phyloP scores from a whole-genome alignment of 208 protist species.

The Trypanosoma boissoni region DNA sequence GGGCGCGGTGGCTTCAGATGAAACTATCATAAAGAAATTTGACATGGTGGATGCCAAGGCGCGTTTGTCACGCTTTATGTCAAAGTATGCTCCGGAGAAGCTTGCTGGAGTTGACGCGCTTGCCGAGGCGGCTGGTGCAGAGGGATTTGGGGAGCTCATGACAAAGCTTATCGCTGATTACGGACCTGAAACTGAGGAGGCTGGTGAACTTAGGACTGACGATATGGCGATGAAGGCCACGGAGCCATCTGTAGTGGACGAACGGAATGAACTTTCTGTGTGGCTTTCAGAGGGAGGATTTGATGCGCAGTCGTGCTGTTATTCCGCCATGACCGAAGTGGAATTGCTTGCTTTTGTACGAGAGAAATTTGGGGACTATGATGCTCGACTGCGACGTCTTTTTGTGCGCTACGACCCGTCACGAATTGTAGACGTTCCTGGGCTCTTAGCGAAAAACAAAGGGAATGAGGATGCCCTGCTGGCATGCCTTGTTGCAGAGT shows the following conservation, averaged over 20 bases:
- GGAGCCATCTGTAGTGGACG: not conserved
- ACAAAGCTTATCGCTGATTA: conserved; percentile 11
- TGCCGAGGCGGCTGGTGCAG: conserved; percentile 2
- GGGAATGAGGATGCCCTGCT: conserved; percentile 13
- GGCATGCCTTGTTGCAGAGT: not conserved
- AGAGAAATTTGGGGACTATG: conserved; percentile 15
- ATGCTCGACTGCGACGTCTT: conserved; percentile 10
- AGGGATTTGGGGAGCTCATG: conserved; percentile 1
- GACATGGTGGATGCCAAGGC: not conserved
- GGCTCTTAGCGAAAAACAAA: not conserved
- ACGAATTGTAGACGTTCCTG: conserved; percentile 1
- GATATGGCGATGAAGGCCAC: not conserved
- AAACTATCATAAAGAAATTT: not conserved
- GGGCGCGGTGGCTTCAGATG: not conserved
- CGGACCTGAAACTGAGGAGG: conserved; percentile 23
- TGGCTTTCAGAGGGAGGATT: not conserved
- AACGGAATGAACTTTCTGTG: not conserved
- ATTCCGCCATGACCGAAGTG: conserved; percentile 1
- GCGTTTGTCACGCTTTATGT: conserved; percentile 22
- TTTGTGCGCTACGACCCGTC: conserved; percentile 20
- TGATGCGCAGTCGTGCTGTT: conserved; percentile 2
- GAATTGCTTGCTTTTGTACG: conserved; percentile 16
- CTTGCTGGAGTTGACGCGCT: conserved; percentile 11
- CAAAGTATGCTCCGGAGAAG: conserved; percentile 24
- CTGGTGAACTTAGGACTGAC: too few relatives aligned